Evolutionary conservation across 345 rosid genomes (phyloP).

Genomic region (Lepidium africanum): DNA sequence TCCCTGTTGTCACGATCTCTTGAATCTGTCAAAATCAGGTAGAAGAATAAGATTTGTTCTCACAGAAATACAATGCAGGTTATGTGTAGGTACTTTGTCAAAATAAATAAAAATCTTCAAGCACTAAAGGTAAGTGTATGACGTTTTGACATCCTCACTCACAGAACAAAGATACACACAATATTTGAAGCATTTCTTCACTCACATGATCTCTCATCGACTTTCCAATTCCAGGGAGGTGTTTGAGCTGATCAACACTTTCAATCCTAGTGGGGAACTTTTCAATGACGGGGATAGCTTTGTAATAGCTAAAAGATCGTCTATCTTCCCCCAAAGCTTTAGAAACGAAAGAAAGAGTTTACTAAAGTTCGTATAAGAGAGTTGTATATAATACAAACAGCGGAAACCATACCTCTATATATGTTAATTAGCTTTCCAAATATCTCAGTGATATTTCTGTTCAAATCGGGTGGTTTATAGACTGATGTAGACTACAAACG

Average conservation of each 20-base stretch:
- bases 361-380: not conserved
- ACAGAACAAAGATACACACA: not conserved
- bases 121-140: not conserved
- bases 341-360: conserved; percentile 8
- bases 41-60: not conserved
- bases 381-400: not conserved
- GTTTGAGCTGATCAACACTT: conserved; percentile 73
- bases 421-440: conserved; percentile 87
- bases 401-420: conserved; percentile 54
- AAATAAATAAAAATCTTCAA: not conserved
- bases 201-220: conserved; percentile 96
- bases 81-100: not conserved
- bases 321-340: conserved; percentile 94
- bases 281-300: conserved; percentile 82
- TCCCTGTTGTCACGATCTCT: conserved; percentile 84
- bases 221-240: conserved; percentile 89
- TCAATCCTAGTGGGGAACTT: conserved; percentile 78
- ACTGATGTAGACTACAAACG: conserved; percentile 35
- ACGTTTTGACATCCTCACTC: not conserved
- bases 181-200: not conserved
- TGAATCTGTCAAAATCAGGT: conserved; percentile 53
- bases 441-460: conserved; percentile 70
- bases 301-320: conserved; percentile 89
- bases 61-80: not conserved
- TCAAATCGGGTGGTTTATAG: conserved; percentile 79